phyloP scores from a whole-genome alignment of 208 protist species.

The Crithidia fasciculata region DNA sequence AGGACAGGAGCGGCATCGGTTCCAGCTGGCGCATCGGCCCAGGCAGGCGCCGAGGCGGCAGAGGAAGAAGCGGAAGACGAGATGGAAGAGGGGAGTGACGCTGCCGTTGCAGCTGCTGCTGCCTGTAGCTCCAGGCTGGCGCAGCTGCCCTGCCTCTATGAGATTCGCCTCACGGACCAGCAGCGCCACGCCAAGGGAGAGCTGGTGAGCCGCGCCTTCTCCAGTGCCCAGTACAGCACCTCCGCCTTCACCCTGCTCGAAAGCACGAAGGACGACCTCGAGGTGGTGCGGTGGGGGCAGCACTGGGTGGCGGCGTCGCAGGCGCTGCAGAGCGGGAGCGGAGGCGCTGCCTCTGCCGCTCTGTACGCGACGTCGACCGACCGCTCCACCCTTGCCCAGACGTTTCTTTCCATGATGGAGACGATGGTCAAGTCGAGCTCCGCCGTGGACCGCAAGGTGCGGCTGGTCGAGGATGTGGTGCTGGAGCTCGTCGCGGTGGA shows the following conservation, averaged over 20 bases:
- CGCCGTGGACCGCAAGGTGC: constrained; percentile 42
- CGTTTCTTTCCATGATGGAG: constrained; percentile 71
- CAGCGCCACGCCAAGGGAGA: constrained; percentile 87
- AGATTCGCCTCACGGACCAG: constrained; percentile 73
- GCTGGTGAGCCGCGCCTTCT: constrained; percentile 65
- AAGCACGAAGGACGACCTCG: constrained; percentile 51
- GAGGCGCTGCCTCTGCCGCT: constrained; percentile 16
- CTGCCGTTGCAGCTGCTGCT: background rate
- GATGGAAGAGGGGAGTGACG: constrained; percentile 1
- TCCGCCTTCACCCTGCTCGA: constrained; percentile 46
- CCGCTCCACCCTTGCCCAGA: constrained; percentile 75
- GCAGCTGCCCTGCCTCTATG: constrained; percentile 44
- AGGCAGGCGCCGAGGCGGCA: background rate
- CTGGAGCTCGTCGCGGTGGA: constrained; percentile 72
- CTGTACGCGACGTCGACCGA: constrained; percentile 60
- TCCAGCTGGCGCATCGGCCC: background rate
- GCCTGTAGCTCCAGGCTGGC: constrained; percentile 6
- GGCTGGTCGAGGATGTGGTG: constrained; percentile 71
- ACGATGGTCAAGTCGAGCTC: constrained; percentile 67
- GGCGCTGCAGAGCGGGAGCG: background rate
- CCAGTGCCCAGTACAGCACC: constrained; percentile 55
- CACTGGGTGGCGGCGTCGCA: constrained; percentile 33
- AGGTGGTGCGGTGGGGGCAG: constrained; percentile 67
- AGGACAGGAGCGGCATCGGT: background rate
- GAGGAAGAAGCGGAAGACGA: constrained; percentile 18